phyloP scores from a whole-genome alignment of 1,284 basidiomycete genomes.

The Stygiomarasmius scandens region DNA sequence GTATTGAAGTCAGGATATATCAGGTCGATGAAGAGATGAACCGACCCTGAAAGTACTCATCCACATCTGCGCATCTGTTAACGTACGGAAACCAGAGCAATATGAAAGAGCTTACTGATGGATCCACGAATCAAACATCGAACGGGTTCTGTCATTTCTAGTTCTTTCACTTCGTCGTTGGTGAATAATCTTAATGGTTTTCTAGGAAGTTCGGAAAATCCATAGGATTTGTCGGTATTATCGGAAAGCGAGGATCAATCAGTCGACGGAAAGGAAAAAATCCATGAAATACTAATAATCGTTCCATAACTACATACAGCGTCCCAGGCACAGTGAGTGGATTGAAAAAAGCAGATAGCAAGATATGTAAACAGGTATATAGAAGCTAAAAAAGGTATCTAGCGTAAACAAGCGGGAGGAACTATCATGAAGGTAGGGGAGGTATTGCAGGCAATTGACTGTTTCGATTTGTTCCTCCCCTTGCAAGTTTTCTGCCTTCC shows the following conservation, averaged over 20 bases:
- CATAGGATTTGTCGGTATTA: no score
- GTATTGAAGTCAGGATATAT: background rate
- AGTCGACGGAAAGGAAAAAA: constrained; percentile 3
- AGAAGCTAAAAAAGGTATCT: constrained; percentile 15
- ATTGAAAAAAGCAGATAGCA: constrained; percentile 2
- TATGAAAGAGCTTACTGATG: constrained; percentile 40
- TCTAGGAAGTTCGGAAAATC: no score
- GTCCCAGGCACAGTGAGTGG: background rate
- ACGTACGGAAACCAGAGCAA: background rate
- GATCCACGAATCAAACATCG: constrained; percentile 54
- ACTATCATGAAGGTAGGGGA: constrained; percentile 26
- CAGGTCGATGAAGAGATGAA: background rate
- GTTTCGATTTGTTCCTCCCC: constrained; percentile 24
- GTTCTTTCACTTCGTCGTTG: no score
- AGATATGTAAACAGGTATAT: constrained; percentile 5
- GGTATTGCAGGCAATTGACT: constrained; percentile 29
- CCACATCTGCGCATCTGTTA: constrained; percentile 42
- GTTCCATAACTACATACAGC: background rate
- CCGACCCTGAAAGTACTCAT: constrained; percentile 60
- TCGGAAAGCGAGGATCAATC: no score
- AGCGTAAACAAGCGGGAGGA: background rate
- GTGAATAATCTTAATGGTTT: no score
- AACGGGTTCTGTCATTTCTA: constrained; percentile 10
- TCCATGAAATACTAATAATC: background rate
- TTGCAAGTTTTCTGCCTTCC: constrained; percentile 55